Evolutionary conservation across 2,329 filamentous ascomycete genomes (phyloP).

Genomic region (Colletotrichum lupini): DNA sequence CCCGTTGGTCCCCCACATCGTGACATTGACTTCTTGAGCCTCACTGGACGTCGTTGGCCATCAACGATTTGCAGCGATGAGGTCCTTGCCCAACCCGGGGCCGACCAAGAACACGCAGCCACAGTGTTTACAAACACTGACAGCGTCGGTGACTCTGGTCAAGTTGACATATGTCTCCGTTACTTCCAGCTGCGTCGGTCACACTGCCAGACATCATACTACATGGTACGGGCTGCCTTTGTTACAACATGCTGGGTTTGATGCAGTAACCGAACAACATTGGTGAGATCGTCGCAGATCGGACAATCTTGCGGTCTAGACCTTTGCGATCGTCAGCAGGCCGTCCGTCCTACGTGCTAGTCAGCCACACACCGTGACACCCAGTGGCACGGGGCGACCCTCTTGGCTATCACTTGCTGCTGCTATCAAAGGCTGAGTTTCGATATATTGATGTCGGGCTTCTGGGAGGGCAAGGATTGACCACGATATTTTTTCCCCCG

Average conservation of each 20-base stretch:
- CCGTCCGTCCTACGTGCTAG: background rate
- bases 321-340: background rate
- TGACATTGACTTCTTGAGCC: conserved; percentile 28
- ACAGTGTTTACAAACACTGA: background rate
- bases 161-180: background rate
- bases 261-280: background rate
- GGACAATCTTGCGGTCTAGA: conserved; percentile 20
- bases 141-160: background rate
- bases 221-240: conserved; percentile 1
- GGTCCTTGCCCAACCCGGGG: background rate
- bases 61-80: background rate
- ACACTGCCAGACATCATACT: conserved; percentile 6
- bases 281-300: conserved; percentile 17
- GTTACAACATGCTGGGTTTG: background rate
- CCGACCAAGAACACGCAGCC: too few relatives aligned
- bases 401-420: background rate
- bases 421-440: background rate
- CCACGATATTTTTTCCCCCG: background rate
- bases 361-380: background rate
- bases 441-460: background rate
- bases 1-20: conserved; percentile 35
- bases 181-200: background rate
- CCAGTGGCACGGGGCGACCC: conserved; percentile 8
- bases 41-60: conserved; percentile 9
- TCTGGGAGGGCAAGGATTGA: background rate